These are phyloP conservation scores for Saccharomycopsis amapae DNA, from an alignment of 805 yeast genomes.

Conservation along the genomic window DNA sequence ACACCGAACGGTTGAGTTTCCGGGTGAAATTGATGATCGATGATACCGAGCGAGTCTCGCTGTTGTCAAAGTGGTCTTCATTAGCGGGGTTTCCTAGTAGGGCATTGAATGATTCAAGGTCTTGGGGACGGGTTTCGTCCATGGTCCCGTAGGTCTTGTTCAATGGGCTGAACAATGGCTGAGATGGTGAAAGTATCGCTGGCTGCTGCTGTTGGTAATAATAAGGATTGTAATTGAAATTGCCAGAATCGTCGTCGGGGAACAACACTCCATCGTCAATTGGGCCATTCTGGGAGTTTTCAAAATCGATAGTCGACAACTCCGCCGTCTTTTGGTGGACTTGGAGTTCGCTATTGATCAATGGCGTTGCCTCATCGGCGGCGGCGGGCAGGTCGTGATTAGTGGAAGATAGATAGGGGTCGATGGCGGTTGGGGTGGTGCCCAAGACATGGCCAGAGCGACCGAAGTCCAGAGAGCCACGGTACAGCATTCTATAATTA, in stretches of 20 bases:
- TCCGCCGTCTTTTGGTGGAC: constrained; percentile 21
- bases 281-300: not conserved
- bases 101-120: constrained; percentile 19
- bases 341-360: constrained; percentile 17
- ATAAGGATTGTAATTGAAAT: not conserved
- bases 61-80: constrained; percentile 18
- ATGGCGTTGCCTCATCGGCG: constrained; percentile 1
- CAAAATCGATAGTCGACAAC: constrained; percentile 17
- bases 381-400: too few species aligned
- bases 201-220: constrained; percentile 3
- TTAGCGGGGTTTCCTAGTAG: constrained; percentile 16
- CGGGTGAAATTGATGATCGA: constrained; percentile 21
- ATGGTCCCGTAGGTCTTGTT: not conserved
- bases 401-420: not conserved
- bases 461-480: not conserved
- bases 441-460: constrained; percentile 4
- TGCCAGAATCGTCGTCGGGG: not conserved
- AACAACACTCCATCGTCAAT: not conserved
- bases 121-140: constrained; percentile 11
- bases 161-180: not conserved
- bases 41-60: constrained; percentile 9
- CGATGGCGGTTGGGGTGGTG: not conserved
- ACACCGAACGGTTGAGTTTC: constrained; percentile 20
- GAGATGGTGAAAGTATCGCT: not conserved
- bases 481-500: too few species aligned